phyloP scores from a whole-genome alignment of 202 grass and related monocot species.

The Digitaria exilis region DNA sequence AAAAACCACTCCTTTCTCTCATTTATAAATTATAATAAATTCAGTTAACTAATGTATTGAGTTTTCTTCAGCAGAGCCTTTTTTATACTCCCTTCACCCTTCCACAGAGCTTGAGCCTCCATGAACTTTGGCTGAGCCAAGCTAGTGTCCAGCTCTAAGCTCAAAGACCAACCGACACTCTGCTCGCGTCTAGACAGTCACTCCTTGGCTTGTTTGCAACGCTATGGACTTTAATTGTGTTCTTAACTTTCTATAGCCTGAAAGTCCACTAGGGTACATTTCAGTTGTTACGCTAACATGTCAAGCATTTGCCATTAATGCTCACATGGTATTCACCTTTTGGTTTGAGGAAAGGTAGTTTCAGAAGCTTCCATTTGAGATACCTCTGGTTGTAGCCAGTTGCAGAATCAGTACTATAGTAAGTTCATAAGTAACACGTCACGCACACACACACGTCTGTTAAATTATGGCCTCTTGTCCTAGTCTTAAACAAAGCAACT shows the following conservation, averaged over 20 bases:
- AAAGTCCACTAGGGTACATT: conserved; percentile 31
- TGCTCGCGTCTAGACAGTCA: background rate
- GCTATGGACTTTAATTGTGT: background rate
- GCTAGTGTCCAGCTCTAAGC: background rate
- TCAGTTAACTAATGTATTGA: background rate
- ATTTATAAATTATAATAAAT: background rate
- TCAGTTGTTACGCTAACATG: conserved; percentile 26
- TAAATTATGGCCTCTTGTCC: conserved; percentile 23
- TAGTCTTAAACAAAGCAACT: conserved; percentile 50
- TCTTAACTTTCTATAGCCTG: conserved; percentile 14
- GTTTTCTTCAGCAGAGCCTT: background rate
- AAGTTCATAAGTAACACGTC: conserved; percentile 16
- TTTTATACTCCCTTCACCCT: too few species aligned
- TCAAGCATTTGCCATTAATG: conserved; percentile 34
- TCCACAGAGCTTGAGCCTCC: background rate
- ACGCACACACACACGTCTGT: background rate
- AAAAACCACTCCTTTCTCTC: background rate
- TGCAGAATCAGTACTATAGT: conserved; percentile 30
- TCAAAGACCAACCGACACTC: background rate
- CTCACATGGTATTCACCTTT: conserved; percentile 25
- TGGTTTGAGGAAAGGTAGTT: conserved; percentile 24
- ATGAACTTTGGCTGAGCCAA: background rate
- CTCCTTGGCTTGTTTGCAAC: background rate
- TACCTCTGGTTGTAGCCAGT: conserved; percentile 23
- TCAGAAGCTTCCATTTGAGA: conserved; percentile 26